Evolutionary conservation across 2,329 filamentous ascomycete genomes (phyloP).

Genomic region (Diplodia mutila): DNA sequence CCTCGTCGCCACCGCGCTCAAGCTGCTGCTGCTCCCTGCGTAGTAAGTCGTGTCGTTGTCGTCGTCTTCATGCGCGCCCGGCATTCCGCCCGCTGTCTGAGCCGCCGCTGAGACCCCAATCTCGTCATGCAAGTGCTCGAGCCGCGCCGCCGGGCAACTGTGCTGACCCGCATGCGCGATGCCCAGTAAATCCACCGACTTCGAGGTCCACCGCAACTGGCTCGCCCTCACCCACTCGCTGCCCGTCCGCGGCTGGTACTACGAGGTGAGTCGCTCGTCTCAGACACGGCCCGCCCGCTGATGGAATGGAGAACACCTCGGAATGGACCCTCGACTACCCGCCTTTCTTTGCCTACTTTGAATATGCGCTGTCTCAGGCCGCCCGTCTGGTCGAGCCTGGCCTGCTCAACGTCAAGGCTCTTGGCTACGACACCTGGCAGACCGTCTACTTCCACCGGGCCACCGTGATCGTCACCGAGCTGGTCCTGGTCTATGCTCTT

Average conservation of each 20-base stretch:
- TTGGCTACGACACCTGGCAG: constrained; percentile 89
- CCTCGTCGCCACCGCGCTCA: constrained; percentile 82
- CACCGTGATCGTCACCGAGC: constrained; percentile 84
- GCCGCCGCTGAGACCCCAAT: constrained; percentile 15
- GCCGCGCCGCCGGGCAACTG: constrained; percentile 20
- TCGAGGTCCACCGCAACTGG: constrained; percentile 99
- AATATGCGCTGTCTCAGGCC: constrained; percentile 85
- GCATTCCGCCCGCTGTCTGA: constrained; percentile 14
- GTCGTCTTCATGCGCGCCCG: constrained; percentile 6
- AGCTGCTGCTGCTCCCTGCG: constrained; percentile 88
- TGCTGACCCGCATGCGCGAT: constrained; percentile 14
- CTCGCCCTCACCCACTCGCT: constrained; percentile 92
- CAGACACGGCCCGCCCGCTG: constrained; percentile 20
- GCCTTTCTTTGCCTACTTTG: constrained; percentile 96
- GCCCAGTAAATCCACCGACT: constrained; percentile 93
- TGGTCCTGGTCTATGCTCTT: constrained; percentile 81
- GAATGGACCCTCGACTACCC: constrained; percentile 99
- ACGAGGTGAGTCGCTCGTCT: constrained; percentile 62
- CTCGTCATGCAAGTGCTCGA: constrained; percentile 10
- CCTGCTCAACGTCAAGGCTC: constrained; percentile 80
- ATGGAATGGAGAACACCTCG: constrained; percentile 70
- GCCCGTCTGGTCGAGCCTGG: constrained; percentile 76
- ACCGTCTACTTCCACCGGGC: constrained; percentile 90
- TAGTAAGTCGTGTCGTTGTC: too few relatives aligned
- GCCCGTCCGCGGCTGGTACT: constrained; percentile 89